Conservation (phyloP, 441 rosid species). For the Gossypium armourianum region DNA sequence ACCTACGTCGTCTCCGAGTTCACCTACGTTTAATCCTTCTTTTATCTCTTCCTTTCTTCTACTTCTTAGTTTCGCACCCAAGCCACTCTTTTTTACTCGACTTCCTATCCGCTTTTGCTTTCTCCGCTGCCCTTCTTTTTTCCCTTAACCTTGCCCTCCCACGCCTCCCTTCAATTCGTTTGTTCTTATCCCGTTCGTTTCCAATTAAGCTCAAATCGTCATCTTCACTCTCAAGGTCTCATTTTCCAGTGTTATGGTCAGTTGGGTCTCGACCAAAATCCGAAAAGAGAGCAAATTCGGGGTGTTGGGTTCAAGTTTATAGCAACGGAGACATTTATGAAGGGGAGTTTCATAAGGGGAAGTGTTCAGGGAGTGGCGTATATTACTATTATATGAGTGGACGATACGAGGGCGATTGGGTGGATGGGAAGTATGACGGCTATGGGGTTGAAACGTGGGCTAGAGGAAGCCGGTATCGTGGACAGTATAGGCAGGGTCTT, state of each 20-base stretch:
- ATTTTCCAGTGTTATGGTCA: constrained; percentile 72
- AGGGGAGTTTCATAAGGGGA: constrained; percentile 69
- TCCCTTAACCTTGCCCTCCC: constrained; percentile 68
- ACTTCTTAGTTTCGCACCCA: constrained; percentile 60
- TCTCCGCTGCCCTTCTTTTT: constrained; percentile 57
- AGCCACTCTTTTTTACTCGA: constrained; percentile 59
- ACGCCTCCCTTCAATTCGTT: constrained; percentile 64
- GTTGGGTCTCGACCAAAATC: constrained; percentile 58
- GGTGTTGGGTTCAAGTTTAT: constrained; percentile 70
- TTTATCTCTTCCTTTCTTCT: constrained; percentile 56
- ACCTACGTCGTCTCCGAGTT: constrained; percentile 42
- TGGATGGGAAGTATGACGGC: constrained; percentile 73
- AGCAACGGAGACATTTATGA: constrained; percentile 79
- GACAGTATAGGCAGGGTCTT: constrained; percentile 67
- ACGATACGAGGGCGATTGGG: constrained; percentile 75
- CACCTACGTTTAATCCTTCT: constrained; percentile 54
- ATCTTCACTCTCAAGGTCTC: constrained; percentile 25
- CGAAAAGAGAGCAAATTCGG: constrained; percentile 49
- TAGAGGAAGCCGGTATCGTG: constrained; percentile 69
- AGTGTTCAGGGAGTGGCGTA: constrained; percentile 67
- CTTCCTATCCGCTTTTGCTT: constrained; percentile 63
- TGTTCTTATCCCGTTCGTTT: constrained; percentile 63
- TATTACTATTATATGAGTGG: constrained; percentile 80
- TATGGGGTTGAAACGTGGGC: constrained; percentile 91
- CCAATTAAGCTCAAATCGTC: constrained; percentile 43